Evolutionary conservation across 495 filamentous ascomycete genomes (phyloP), one percentile per base, ranked within the genome.

Genomic region (Penicillium canescens): DNA sequence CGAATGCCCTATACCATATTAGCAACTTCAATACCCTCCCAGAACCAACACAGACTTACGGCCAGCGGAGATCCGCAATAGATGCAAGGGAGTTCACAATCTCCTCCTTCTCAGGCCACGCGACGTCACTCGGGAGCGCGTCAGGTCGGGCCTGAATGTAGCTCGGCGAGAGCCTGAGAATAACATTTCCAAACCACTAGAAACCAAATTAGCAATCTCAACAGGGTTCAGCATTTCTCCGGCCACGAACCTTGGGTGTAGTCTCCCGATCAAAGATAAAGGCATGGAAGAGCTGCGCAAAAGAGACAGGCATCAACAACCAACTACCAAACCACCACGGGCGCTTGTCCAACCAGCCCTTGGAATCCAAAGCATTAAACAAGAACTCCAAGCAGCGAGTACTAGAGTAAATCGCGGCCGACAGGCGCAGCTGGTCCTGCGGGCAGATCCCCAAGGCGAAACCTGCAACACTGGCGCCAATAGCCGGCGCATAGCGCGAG

Each of bases 311-410:
- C 80, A 96, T 92, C 61, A 98, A 73, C 79, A 98, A 76, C 93
- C 93, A 98, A 65, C 91, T 96, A 20, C 93, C 94, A 78, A 91
- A 93, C 94, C 94, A 98, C 83, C 81, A 81, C 6, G 91, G 88
- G 55, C 82, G 75, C 38, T 86, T 80, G 75, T 82, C 85, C 46
- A 96, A 78, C 77, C 83, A 88, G 6, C 93, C 93, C 55, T 88
- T 83, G 35, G 87, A 83, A 60, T 96, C 91, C 12, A 88, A 73
- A 4, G 82, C 76, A 67, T 96, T 96, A 74, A 92, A 98, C 23
- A 86, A 77, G 61, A 90, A 94, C 69, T 98, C 94, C 50, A 92
- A 72, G 6, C 90, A 87, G 33, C 88, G 82, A 46, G 91, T 90
- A 50, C 86, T 77, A 34, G 84, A 75, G 61, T 91, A 95, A 45